Percentiles rank a stretch among this genome's conserved stretches.
Conservation (phyloP, 1,139 yeast genomes). For the Spathaspora sp. region DNA sequence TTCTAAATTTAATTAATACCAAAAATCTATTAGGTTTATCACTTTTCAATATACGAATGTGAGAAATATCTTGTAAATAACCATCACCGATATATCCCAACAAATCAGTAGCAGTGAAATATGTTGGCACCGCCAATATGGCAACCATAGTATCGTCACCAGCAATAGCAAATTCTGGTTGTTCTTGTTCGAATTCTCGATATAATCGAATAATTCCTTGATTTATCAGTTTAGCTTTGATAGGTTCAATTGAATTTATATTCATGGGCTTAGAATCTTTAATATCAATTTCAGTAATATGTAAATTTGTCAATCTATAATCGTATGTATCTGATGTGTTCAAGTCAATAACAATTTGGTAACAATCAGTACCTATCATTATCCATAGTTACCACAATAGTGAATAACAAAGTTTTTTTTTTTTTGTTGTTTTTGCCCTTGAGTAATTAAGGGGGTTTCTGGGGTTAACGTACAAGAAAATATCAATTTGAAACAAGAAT, state of each 20-base stretch:
- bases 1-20: constrained; percentile 74
- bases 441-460: too few species aligned
- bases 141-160: constrained; percentile 71
- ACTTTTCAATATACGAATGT: constrained; percentile 70
- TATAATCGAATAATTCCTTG: constrained; percentile 72
- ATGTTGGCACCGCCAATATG: constrained; percentile 83
- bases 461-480: too few species aligned
- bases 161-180: constrained; percentile 14
- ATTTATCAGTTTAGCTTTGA: constrained; percentile 63
- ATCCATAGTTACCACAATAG: background rate
- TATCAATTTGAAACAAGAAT: too few species aligned
- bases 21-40: constrained; percentile 69
- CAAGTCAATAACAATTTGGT: constrained; percentile 37
- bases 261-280: constrained; percentile 14
- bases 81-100: constrained; percentile 75
- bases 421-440: background rate
- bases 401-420: background rate
- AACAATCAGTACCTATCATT: constrained; percentile 48
- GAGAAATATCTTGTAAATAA: constrained; percentile 58
- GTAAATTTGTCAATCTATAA: constrained; percentile 34
- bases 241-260: constrained; percentile 38
- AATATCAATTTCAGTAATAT: constrained; percentile 30
- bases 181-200: constrained; percentile 44
- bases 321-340: constrained; percentile 19
- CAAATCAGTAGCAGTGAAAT: constrained; percentile 81